Percentiles rank a stretch among this genome's conserved stretches.
Conservation (phyloP, 352 stramenopile genomes). For the Phytophthora cryptogea region DNA sequence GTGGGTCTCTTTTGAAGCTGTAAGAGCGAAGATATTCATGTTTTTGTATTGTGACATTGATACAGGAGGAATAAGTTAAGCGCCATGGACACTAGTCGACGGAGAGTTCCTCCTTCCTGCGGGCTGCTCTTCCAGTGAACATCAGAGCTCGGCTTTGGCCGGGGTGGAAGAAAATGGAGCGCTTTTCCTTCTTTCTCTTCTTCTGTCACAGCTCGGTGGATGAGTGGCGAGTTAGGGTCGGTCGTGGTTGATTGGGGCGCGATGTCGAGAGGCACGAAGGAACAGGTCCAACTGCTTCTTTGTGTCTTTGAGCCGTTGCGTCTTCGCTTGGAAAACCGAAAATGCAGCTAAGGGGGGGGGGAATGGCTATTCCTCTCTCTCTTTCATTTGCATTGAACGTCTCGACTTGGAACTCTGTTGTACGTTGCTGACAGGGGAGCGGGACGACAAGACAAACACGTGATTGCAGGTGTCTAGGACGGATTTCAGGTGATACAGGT, state of each 20-base stretch:
- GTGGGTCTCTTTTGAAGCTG: conserved; percentile 1
- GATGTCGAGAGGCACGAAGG: conserved; percentile 3
- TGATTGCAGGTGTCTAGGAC: neutral
- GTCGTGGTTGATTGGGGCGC: conserved; percentile 31
- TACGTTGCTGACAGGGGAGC: conserved; percentile 22
- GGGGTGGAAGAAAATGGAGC: conserved; percentile 30
- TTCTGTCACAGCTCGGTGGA: conserved; percentile 11
- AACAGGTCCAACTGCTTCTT: conserved; percentile 11
- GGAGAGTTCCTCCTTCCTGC: conserved; percentile 20
- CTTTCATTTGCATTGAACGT: conserved; percentile 32
- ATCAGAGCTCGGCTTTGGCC: conserved; percentile 9
- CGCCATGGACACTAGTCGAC: conserved; percentile 26
- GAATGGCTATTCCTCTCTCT: conserved; percentile 26
- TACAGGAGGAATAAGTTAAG: conserved; percentile 55
- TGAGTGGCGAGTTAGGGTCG: conserved; percentile 26
- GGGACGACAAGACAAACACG: conserved; percentile 4
- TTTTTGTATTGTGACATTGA: conserved; percentile 7
- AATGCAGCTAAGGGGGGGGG: conserved; percentile 27
- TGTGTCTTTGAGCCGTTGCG: conserved; percentile 18
- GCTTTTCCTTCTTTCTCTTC: conserved; percentile 26
- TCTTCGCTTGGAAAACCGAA: conserved; percentile 39
- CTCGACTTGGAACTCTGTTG: conserved; percentile 14
- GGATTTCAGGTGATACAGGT: conserved; percentile 1
- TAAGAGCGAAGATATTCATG: neutral
- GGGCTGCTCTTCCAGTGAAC: conserved; percentile 22